phyloP scores from a whole-genome alignment of 2,329 filamentous ascomycete species.

The Colletotrichum tabaci region DNA sequence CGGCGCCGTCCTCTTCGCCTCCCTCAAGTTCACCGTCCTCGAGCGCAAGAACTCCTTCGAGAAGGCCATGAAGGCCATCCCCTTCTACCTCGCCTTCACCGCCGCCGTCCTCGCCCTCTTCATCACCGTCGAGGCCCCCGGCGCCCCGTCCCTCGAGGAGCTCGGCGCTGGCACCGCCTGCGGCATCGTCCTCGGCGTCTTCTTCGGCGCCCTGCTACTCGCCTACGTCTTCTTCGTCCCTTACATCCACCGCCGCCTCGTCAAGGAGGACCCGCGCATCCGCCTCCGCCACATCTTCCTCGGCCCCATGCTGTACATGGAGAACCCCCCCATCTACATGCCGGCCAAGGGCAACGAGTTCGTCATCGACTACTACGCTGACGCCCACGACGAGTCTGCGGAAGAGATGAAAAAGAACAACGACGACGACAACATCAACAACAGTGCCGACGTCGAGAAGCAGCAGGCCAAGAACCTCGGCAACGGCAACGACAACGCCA shows the following conservation, averaged over 20 bases:
- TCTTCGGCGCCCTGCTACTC: constrained; percentile 49
- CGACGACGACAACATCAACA: background rate
- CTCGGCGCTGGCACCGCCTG: constrained; percentile 51
- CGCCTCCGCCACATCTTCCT: constrained; percentile 52
- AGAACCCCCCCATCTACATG: constrained; percentile 46
- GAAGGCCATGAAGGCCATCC: constrained; percentile 43
- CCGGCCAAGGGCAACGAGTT: constrained; percentile 46
- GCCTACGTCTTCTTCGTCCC: constrained; percentile 54
- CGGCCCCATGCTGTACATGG: constrained; percentile 54
- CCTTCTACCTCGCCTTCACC: constrained; percentile 48
- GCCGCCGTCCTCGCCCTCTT: constrained; percentile 45
- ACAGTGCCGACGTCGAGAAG: constrained; percentile 13
- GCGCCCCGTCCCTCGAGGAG: constrained; percentile 49
- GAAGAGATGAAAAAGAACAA: background rate
- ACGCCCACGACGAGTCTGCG: constrained; percentile 19
- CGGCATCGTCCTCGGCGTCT: constrained; percentile 49
- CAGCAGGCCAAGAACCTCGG: constrained; percentile 11
- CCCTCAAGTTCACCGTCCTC: constrained; percentile 41
- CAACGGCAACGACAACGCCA: constrained; percentile 11
- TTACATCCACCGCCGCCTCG: constrained; percentile 52
- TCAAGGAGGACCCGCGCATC: constrained; percentile 51
- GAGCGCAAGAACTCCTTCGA: constrained; percentile 43
- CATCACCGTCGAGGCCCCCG: constrained; percentile 44
- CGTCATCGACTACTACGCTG: constrained; percentile 49
- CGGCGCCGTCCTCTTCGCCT: constrained; percentile 41